Conservation (phyloP, 257 asterid genomes). For the Paraleonurus japonicus region DNA sequence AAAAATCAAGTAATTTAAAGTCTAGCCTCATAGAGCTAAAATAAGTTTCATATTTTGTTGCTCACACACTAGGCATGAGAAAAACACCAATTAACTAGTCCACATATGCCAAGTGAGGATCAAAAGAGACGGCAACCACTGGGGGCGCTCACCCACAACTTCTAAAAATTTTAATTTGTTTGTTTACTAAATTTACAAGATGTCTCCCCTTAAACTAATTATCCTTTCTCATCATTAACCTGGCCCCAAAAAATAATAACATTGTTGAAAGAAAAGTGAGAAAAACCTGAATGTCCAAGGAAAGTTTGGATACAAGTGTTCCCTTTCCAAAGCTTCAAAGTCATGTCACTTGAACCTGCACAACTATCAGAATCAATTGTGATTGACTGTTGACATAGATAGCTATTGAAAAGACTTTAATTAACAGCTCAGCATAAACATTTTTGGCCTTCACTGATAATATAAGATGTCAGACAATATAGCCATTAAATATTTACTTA, state of each 20-base stretch:
- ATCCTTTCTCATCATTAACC: not conserved
- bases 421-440: slow-evolving; percentile 16
- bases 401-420: not conserved
- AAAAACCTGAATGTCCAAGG: slow-evolving; percentile 84
- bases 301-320: slow-evolving; percentile 67
- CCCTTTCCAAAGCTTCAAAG: slow-evolving; percentile 95
- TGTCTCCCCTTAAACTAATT: not conserved
- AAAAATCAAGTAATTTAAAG: slow-evolving; percentile 1
- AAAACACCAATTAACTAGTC: not conserved
- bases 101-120: slow-evolving; percentile 4
- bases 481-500: not conserved
- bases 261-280: not conserved
- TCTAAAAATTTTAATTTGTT: not conserved
- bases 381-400: slow-evolving; percentile 7
- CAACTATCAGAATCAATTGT: slow-evolving; percentile 30
- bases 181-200: not conserved
- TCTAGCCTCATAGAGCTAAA: slow-evolving; percentile 17
- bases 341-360: slow-evolving; percentile 90
- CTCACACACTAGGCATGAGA: not conserved
- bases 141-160: not conserved
- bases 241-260: not conserved
- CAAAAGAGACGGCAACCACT: not conserved
- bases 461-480: not conserved
- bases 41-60: not conserved
- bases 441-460: not conserved